A percentile compares a stretch with the other conserved stretches of the same genome.
Conservation (phyloP, 1,284 basidiomycete genomes). For the Trametes hirsuta region DNA sequence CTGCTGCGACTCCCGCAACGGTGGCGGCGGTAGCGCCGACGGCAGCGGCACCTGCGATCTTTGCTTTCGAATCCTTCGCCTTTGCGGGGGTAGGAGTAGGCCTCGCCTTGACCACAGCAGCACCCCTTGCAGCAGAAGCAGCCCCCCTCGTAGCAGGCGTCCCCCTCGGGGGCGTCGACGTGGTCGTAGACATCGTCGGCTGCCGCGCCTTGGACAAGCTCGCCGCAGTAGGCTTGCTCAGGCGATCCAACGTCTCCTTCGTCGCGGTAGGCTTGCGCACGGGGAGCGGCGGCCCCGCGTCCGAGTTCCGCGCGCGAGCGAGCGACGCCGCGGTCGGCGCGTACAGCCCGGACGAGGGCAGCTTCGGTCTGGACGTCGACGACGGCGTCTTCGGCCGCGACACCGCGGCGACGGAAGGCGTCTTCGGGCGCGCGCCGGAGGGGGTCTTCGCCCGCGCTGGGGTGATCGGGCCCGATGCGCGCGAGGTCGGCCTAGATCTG, state of each 20-base stretch:
- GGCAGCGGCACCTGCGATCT: constrained; percentile 16
- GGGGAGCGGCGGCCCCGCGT: constrained; percentile 48
- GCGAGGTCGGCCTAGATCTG: constrained; percentile 31
- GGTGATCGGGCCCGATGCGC: constrained; percentile 34
- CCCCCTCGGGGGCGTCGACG: constrained; percentile 10
- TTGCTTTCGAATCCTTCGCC: constrained; percentile 21
- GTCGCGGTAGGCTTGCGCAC: constrained; percentile 51
- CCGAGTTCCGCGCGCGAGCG: constrained; percentile 60
- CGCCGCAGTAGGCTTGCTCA: constrained; percentile 78
- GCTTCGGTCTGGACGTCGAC: constrained; percentile 31
- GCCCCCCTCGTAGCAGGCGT: constrained; percentile 29
- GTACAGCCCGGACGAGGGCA: constrained; percentile 52
- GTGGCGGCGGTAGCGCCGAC: constrained; percentile 18
- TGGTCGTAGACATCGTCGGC: constrained; percentile 19
- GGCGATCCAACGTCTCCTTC: constrained; percentile 55
- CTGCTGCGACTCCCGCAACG: constrained; percentile 26
- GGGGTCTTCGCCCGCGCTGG: constrained; percentile 42
- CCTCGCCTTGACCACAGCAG: constrained; percentile 21
- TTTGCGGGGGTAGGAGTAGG: constrained; percentile 12
- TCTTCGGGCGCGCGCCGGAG: constrained; percentile 51
- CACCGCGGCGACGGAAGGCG: constrained; percentile 32
- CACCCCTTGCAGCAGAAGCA: constrained; percentile 26
- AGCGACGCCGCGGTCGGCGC: constrained; percentile 80
- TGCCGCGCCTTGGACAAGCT: constrained; percentile 57
- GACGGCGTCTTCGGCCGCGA: constrained; percentile 41